Evolutionary conservation across 352 stramenopile species (phyloP).

Genomic region (Phytophthora melonis): DNA sequence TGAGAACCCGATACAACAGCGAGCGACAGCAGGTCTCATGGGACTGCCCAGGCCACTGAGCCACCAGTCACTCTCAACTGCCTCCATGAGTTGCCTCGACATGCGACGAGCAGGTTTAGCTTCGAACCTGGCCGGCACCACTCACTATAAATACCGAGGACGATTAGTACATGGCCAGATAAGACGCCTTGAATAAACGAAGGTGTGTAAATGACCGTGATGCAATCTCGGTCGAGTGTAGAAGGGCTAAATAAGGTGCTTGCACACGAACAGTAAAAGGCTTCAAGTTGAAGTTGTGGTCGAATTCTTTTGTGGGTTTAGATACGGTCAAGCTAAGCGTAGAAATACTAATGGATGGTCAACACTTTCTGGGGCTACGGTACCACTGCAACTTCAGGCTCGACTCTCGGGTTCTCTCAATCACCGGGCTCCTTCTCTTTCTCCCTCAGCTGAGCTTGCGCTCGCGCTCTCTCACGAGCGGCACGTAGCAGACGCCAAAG

Average conservation of each 20-base stretch:
- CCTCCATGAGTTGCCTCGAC: background rate
- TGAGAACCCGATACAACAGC: background rate
- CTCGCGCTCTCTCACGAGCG: constrained; percentile 67
- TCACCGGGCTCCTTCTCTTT: background rate
- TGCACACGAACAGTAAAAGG: constrained; percentile 5
- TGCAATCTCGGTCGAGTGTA: background rate
- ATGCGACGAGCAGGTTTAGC: background rate
- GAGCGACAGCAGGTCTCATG: background rate
- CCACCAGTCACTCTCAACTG: background rate
- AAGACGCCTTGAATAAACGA: constrained; percentile 7
- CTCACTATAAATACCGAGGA: constrained; percentile 23
- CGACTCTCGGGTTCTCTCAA: background rate
- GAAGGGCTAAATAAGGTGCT: background rate
- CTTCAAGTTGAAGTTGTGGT: constrained; percentile 38
- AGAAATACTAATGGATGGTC: background rate
- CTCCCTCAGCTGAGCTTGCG: constrained; percentile 53
- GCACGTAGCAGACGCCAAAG: constrained; percentile 86
- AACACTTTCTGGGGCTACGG: constrained; percentile 16
- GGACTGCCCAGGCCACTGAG: background rate
- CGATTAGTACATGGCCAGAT: constrained; percentile 11
- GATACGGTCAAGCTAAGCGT: constrained; percentile 7
- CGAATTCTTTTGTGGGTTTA: constrained; percentile 22
- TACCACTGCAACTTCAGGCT: constrained; percentile 28
- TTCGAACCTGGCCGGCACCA: constrained; percentile 20
- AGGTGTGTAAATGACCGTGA: background rate